These are phyloP conservation scores for Pseudogymnoascus verrucosus DNA, from an alignment of 2,329 filamentous ascomycete species.

Conservation along the genomic window DNA sequence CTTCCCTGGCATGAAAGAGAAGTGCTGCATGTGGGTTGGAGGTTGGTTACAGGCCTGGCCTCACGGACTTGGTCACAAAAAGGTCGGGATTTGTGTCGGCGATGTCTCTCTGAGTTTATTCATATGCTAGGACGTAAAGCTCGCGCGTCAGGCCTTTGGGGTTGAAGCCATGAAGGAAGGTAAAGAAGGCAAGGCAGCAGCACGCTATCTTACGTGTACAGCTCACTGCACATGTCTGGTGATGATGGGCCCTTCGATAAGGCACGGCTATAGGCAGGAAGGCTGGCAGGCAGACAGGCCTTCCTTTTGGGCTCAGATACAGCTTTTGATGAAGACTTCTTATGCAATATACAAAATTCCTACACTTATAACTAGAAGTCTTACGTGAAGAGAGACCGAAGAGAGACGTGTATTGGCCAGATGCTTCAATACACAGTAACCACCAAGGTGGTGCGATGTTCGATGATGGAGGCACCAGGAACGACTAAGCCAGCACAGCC, in stretches of 20 bases:
- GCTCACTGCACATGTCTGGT: neutral
- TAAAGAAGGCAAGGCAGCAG: neutral
- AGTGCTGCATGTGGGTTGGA: conserved; percentile 9
- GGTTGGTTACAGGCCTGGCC: neutral
- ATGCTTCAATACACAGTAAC: neutral
- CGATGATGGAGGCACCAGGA: neutral
- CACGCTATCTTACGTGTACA: conserved; percentile 2
- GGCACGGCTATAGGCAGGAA: neutral
- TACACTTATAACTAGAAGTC: neutral
- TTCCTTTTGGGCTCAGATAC: neutral
- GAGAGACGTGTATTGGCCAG: neutral
- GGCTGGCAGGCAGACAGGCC: neutral
- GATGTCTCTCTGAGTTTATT: neutral
- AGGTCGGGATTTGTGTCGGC: neutral
- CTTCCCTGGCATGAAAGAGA: conserved; percentile 12
- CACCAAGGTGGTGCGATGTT: neutral
- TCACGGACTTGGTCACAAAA: neutral
- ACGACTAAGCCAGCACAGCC: neutral
- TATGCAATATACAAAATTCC: neutral
- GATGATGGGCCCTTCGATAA: neutral
- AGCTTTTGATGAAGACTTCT: neutral
- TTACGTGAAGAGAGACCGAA: neutral
- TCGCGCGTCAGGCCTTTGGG: neutral
- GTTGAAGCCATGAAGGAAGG: neutral
- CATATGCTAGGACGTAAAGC: neutral